Evolutionary conservation across 495 filamentous ascomycete genomes (phyloP).

Genomic region (Penicillium odoratum): DNA sequence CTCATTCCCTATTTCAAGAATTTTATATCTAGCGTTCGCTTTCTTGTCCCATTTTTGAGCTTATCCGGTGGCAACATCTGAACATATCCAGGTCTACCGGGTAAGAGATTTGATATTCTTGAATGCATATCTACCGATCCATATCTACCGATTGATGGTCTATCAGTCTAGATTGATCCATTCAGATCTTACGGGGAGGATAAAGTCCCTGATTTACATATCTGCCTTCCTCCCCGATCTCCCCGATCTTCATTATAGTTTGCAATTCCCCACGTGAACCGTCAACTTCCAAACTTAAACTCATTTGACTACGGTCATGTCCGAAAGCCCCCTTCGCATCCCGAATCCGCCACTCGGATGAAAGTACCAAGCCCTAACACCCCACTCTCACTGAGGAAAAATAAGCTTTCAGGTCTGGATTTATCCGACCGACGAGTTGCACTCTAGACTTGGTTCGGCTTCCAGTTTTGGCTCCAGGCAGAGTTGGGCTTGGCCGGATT

Average conservation of each 20-base stretch:
- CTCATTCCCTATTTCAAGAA: conserved; percentile 3
- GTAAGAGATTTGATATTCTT: not conserved
- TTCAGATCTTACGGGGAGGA: not conserved
- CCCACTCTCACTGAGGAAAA: not conserved
- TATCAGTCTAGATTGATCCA: not conserved
- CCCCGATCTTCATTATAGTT: not conserved
- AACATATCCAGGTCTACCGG: not conserved
- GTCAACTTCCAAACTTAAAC: not conserved
- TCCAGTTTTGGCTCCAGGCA: not conserved
- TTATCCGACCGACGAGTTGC: not conserved
- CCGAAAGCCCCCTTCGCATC: not conserved
- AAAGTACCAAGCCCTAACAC: not conserved
- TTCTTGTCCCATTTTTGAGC: not conserved
- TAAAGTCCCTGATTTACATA: not conserved
- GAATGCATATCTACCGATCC: no score
- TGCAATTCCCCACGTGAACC: not conserved
- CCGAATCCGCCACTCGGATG: not conserved
- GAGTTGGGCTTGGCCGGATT: not conserved
- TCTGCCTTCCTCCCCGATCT: not conserved
- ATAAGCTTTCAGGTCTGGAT: not conserved
- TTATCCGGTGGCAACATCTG: not conserved
- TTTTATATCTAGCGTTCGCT: conserved; percentile 1
- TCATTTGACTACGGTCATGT: not conserved
- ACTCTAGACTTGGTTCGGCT: not conserved
- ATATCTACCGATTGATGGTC: not conserved